Base-by-base conservation (phyloP, 2,329 filamentous ascomycete species). In the Penicillium sumatraense region DNA sequence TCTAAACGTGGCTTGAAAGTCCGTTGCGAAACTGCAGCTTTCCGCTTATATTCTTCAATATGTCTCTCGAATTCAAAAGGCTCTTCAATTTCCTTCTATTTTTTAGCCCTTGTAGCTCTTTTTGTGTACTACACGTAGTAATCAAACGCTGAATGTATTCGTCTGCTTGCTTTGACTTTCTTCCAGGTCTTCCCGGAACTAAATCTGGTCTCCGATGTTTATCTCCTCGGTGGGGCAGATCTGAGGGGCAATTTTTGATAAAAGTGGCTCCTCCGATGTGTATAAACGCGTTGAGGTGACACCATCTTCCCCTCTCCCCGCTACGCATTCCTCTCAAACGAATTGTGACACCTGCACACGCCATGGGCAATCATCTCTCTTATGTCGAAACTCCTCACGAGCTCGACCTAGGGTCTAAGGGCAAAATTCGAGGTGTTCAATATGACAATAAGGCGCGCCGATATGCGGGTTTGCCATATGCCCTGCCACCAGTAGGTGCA, bases 401-500 rank as follows among this genome's bases (percentile, higher is more conserved):
- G 36, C 14, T 57, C 20, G 46, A 53, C 8, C 21, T 57, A 3
- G 46, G 54, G 5, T 16, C 40, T 8, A 49, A 48, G 5, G 54
- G 50, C 23, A 57, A 16, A 13, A 54, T 67, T 10, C 51, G 49
- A 49, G 64, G 64, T 4, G 38, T 61, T 5, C 64, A 65, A 27
- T 64, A 56, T 23, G 57, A 61, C 33, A 58, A 45, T 21, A 62
- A 67, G 27, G 65, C 73, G 2, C 67, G 67, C 21, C 66, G 68
- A 51, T 67, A 66, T 65, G 47, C 72, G 58, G 61, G 65, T 4
- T 65, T 79, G 29, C 74, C 76, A 0, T 80, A 78, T 49, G 76
- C 76, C 1, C 65, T 73, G 11, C 72, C 76, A 0, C 77, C 77
- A 1, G 69, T 68, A 1, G 72, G 72, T 10, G 49, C 69, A 5